Evolutionary conservation across 1,139 yeast species (phyloP).

Genomic region (Debaryomyces fabryi): DNA sequence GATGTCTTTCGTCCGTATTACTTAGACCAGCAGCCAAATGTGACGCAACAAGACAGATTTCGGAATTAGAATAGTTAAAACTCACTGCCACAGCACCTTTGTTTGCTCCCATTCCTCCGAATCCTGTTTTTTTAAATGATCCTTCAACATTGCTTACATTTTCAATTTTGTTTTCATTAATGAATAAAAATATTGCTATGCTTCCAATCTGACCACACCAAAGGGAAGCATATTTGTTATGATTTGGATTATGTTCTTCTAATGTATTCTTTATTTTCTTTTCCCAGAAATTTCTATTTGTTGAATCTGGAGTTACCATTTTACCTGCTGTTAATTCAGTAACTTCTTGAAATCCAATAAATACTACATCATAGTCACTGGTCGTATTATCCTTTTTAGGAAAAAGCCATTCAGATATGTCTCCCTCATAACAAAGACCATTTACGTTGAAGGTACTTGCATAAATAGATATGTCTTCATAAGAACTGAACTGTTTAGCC

Average conservation of each 20-base stretch:
- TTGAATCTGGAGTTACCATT: slow-evolving; percentile 79
- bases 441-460: slow-evolving; percentile 75
- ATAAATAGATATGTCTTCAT: slow-evolving; percentile 54
- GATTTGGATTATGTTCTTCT: slow-evolving; percentile 37
- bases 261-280: slow-evolving; percentile 59
- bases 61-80: slow-evolving; percentile 71
- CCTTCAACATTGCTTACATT: slow-evolving; percentile 71
- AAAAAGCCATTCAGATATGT: slow-evolving; percentile 59
- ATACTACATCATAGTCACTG: slow-evolving; percentile 62
- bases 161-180: slow-evolving; percentile 51
- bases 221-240: slow-evolving; percentile 62
- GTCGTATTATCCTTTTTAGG: slow-evolving; percentile 34
- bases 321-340: slow-evolving; percentile 91
- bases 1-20: slow-evolving; percentile 78
- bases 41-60: slow-evolving; percentile 79
- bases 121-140: slow-evolving; percentile 84
- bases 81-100: slow-evolving; percentile 93
- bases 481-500: slow-evolving; percentile 51
- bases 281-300: slow-evolving; percentile 80
- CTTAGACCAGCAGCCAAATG: slow-evolving; percentile 91
- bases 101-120: slow-evolving; percentile 94
- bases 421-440: slow-evolving; percentile 57
- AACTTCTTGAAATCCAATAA: slow-evolving; percentile 88
- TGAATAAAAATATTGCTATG: slow-evolving; percentile 74
- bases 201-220: slow-evolving; percentile 95